Evolutionary conservation across 2,329 filamentous ascomycete species (phyloP).

Genomic region (Sordariomycetes sp.): DNA sequence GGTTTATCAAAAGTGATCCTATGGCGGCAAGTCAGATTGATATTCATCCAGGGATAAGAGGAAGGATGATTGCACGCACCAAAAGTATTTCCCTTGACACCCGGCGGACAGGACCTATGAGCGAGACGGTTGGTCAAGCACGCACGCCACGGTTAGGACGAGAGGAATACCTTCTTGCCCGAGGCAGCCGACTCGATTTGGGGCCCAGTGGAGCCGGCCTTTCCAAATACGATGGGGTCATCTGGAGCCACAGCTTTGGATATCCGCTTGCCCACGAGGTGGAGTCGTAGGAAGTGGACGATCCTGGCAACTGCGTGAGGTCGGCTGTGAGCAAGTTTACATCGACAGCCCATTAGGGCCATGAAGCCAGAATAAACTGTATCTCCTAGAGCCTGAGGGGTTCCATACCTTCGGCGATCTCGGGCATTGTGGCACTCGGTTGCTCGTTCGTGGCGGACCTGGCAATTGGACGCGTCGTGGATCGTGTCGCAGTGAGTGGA

Average conservation of each 20-base stretch:
- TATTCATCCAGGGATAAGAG: background rate
- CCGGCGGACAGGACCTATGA: slow-evolving; percentile 50
- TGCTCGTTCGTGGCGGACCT: background rate
- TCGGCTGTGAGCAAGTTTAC: background rate
- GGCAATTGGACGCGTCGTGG: background rate
- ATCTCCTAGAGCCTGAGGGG: background rate
- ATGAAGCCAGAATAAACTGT: background rate
- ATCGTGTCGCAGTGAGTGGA: background rate
- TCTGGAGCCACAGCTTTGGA: slow-evolving; percentile 59
- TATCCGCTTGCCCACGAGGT: slow-evolving; percentile 78
- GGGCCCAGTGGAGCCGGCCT: slow-evolving; percentile 68
- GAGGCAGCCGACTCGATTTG: slow-evolving; percentile 65
- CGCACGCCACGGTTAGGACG: background rate
- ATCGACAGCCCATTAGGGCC: too few species aligned
- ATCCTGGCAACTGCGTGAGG: slow-evolving; percentile 61
- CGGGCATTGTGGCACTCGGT: slow-evolving; percentile 37
- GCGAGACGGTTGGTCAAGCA: slow-evolving; percentile 1
- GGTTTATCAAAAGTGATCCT: slow-evolving; percentile 53
- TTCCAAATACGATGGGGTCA: slow-evolving; percentile 81
- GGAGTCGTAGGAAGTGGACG: slow-evolving; percentile 72
- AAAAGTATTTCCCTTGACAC: slow-evolving; percentile 96
- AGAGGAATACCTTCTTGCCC: slow-evolving; percentile 49
- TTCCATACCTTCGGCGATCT: slow-evolving; percentile 47
- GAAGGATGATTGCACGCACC: slow-evolving; percentile 29
- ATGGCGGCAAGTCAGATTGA: background rate